Percentiles rank a stretch among this genome's conserved stretches.
phyloP scores from a whole-genome alignment of 129 eudicot species.

The Ambrosia trifida region DNA sequence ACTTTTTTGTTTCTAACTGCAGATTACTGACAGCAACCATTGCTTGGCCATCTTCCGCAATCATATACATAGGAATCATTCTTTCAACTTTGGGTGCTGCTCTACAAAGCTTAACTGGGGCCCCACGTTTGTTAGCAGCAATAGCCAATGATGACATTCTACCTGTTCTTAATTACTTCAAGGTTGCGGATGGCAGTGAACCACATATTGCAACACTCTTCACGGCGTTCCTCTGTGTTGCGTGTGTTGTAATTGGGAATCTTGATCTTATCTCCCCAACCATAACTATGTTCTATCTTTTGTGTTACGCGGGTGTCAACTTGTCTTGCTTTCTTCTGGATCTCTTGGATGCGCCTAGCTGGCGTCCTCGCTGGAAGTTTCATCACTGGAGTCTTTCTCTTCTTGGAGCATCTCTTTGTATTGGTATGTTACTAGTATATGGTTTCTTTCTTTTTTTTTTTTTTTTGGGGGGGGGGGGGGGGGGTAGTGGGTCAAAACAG shows the following conservation, averaged over 20 bases:
- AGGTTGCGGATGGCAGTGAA: slow-evolving; percentile 90
- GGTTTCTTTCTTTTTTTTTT: slow-evolving; percentile 15
- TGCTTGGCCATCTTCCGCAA: slow-evolving; percentile 92
- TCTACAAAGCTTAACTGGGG: slow-evolving; percentile 93
- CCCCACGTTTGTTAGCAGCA: slow-evolving; percentile 98
- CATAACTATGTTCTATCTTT: slow-evolving; percentile 92
- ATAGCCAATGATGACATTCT: slow-evolving; percentile 97
- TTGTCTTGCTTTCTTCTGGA: slow-evolving; percentile 97
- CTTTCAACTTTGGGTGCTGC: slow-evolving; percentile 99
- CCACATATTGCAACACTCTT: slow-evolving; percentile 93
- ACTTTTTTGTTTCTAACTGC: slow-evolving; percentile 32
- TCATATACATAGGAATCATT: slow-evolving; percentile 89
- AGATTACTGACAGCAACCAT: slow-evolving; percentile 95
- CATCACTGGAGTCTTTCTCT: slow-evolving; percentile 99
- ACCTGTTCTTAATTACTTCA: slow-evolving; percentile 96
- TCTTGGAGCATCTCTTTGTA: slow-evolving; percentile 90
- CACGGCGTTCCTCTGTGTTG: slow-evolving; percentile 95
- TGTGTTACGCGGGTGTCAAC: slow-evolving; percentile 96
- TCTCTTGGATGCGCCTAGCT: slow-evolving; percentile 98
- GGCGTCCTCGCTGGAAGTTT: slow-evolving; percentile 99
- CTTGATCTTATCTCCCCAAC: slow-evolving; percentile 96
- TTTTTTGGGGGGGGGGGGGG: not conserved
- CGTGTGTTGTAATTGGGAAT: slow-evolving; percentile 90
- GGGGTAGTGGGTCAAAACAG: not conserved
- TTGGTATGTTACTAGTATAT: slow-evolving; percentile 48